Evolutionary conservation across 2,329 filamentous ascomycete genomes (phyloP).

Genomic region (Cladophialophora yegresii): DNA sequence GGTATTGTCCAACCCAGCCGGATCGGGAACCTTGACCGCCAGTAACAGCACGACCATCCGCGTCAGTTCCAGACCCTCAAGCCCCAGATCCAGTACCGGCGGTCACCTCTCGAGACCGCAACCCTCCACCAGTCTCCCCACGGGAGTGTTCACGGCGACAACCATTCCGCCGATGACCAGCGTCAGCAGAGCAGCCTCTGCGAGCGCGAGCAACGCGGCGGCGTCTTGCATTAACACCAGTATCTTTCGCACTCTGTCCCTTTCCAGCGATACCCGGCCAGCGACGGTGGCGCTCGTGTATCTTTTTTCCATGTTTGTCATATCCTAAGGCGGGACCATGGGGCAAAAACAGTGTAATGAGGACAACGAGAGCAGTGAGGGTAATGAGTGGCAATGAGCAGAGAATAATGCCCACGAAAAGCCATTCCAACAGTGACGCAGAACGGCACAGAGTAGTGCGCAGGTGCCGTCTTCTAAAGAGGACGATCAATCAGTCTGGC

Average conservation of each 20-base stretch:
- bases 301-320: slow-evolving; percentile 6
- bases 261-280: slow-evolving; percentile 20
- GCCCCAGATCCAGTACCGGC: not conserved
- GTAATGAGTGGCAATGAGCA: not conserved
- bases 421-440: not conserved
- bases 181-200: slow-evolving; percentile 7
- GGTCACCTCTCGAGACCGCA: not conserved
- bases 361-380: not conserved
- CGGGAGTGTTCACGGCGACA: slow-evolving; percentile 42
- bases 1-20: not conserved
- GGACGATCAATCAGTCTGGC: not conserved
- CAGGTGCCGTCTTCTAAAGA: not conserved
- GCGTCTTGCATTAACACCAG: slow-evolving; percentile 14
- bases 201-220: slow-evolving; percentile 19
- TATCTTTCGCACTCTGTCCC: slow-evolving; percentile 12
- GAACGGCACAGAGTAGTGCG: not conserved
- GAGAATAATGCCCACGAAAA: not conserved
- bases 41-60: not conserved
- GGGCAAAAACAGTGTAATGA: not conserved
- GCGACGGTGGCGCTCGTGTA: slow-evolving; percentile 18
- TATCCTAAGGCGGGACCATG: slow-evolving; percentile 2
- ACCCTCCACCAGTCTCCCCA: slow-evolving; percentile 30
- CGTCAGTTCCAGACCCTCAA: slow-evolving; percentile 4
- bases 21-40: not conserved
- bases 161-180: slow-evolving; percentile 28